Evolutionary conservation across 371 early-diverging fungal genomes (phyloP).

Genomic region (Mucor indicus): DNA sequence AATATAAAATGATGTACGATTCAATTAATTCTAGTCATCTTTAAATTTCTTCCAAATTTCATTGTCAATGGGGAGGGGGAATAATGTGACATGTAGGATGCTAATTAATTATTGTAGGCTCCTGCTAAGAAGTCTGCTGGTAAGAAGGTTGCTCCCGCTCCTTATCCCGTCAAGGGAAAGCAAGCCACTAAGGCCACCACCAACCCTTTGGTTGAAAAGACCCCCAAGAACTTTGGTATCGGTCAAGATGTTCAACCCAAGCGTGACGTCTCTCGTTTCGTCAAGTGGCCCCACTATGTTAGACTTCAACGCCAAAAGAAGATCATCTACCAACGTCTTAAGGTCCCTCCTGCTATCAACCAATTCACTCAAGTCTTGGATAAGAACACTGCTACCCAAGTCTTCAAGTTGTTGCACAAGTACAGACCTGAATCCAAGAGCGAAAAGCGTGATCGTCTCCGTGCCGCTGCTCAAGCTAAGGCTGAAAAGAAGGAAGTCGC

Average conservation of each 20-base stretch:
- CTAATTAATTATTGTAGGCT: conserved; percentile 29
- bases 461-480: conserved; percentile 76
- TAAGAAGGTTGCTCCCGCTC: conserved; percentile 95
- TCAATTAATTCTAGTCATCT: no score
- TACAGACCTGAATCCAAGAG: conserved; percentile 98
- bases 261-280: conserved; percentile 94
- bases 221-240: conserved; percentile 90
- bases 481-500: conserved; percentile 88
- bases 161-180: conserved; percentile 75
- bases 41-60: no score
- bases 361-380: conserved; percentile 98
- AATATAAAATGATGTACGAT: no score
- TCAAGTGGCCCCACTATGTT: conserved; percentile 97
- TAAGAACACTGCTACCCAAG: conserved; percentile 96
- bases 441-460: conserved; percentile 96
- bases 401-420: conserved; percentile 96
- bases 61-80: not conserved
- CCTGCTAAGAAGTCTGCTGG: conserved; percentile 61
- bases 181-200: conserved; percentile 65
- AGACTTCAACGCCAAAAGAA: conserved; percentile 96
- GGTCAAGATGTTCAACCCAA: conserved; percentile 93
- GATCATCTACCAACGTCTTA: conserved; percentile 96
- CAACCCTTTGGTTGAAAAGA: conserved; percentile 93
- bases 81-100: not conserved
- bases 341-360: conserved; percentile 99